Percentiles rank a stretch among this genome's conserved stretches.
Conservation (phyloP, 768 basidiomycete species). For the Phlebiopsis gigantea region DNA sequence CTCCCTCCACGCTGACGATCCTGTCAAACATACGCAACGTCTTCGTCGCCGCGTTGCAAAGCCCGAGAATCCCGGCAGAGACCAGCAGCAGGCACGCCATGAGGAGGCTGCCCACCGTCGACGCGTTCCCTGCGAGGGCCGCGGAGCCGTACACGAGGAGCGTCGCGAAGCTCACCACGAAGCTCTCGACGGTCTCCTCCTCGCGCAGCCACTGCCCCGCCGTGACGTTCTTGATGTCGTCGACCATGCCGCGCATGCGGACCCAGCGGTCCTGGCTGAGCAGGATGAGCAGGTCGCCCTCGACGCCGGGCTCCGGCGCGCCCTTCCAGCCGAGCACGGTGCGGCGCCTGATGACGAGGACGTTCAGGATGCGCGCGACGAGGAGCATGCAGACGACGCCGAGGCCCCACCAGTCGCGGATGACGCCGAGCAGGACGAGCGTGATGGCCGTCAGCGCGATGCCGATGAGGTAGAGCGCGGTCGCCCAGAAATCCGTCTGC, state of each 20-base stretch:
- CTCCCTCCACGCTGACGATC: neutral
- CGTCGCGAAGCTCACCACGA: conserved; percentile 4
- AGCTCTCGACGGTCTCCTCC: neutral
- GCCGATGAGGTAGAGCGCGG: neutral
- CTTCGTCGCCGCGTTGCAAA: conserved; percentile 7
- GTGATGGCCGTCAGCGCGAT: conserved; percentile 1
- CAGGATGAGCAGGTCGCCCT: conserved; percentile 3
- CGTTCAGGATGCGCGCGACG: conserved; percentile 6
- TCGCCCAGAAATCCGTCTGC: neutral
- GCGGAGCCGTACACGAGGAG: conserved; percentile 9
- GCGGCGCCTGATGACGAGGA: conserved; percentile 7
- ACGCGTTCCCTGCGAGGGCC: conserved; percentile 6
- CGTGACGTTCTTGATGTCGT: conserved; percentile 10
- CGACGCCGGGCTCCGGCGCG: neutral
- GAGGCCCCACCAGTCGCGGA: conserved; percentile 7
- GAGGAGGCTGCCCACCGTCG: conserved; percentile 6
- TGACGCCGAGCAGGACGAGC: neutral
- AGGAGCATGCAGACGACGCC: conserved; percentile 8
- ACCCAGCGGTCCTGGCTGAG: conserved; percentile 14
- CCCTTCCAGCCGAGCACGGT: neutral
- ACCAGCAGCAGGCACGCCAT: conserved; percentile 3
- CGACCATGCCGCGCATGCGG: conserved; percentile 5
- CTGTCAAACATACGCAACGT: neutral
- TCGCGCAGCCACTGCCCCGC: conserved; percentile 11
- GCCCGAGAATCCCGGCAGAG: conserved; percentile 4